Evolutionary conservation across 768 basidiomycete species (phyloP).

Genomic region (Kwoniella bestiolae): DNA sequence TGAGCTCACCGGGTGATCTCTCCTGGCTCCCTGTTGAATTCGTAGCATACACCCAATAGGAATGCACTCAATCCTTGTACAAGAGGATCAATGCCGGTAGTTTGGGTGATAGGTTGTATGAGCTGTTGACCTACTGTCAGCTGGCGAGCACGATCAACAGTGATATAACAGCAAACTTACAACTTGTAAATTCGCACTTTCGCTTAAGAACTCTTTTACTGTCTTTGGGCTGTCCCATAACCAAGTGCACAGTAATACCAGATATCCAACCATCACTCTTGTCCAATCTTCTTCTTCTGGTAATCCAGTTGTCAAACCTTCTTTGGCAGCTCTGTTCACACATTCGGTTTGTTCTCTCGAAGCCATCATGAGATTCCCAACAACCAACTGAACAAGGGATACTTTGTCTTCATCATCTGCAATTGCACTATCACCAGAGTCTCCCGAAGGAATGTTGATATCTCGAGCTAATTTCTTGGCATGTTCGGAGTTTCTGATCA

Average conservation of each 20-base stretch:
- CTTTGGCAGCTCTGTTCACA: constrained; percentile 65
- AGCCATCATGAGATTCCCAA: constrained; percentile 86
- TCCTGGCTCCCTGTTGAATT: constrained; percentile 92
- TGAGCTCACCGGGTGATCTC: constrained; percentile 83
- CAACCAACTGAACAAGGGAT: constrained; percentile 78
- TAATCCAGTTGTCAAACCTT: constrained; percentile 59
- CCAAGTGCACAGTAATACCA: constrained; percentile 86
- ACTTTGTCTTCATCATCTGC: constrained; percentile 63
- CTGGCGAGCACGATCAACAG: neutral
- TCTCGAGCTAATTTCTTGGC: constrained; percentile 59
- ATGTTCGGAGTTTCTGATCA: constrained; percentile 59
- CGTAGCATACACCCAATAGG: constrained; percentile 90
- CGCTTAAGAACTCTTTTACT: constrained; percentile 83
- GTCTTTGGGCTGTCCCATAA: constrained; percentile 92
- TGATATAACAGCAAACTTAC: constrained; percentile 63
- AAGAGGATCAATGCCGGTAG: constrained; percentile 78
- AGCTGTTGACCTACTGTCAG: constrained; percentile 64
- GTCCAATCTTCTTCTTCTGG: constrained; percentile 87
- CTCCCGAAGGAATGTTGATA: constrained; percentile 53
- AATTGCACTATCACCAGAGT: constrained; percentile 43
- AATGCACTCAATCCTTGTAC: constrained; percentile 90
- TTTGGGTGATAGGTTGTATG: constrained; percentile 92
- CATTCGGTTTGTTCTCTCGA: constrained; percentile 66
- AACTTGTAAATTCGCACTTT: constrained; percentile 83
- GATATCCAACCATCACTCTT: constrained; percentile 80